Base-by-base conservation (phyloP, 345 rosid species). In the Laguncularia racemosa region DNA sequence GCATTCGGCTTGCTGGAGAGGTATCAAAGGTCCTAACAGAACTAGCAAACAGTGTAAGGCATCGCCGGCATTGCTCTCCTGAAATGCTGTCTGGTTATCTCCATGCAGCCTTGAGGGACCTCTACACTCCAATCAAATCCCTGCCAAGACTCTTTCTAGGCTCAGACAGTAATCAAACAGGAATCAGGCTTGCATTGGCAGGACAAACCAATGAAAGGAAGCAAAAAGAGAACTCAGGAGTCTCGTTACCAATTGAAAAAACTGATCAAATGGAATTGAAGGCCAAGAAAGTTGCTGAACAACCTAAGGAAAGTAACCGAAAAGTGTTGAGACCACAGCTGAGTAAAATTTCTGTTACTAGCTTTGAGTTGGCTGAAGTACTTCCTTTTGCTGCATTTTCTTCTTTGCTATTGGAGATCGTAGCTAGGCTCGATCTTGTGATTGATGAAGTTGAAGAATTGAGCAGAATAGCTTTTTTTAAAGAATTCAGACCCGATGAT, bases 331-430 rank as follows among this genome's bases (percentile, higher is more conserved):
- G 96, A 71, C 88, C 88, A 4, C 95, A 84, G 62, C 38, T 81
- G 70, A 84, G 92, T 48, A 88, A 81, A 68, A 79, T 79, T 2
- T 92, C 82, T 6, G 58, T 85, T 56, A 83, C 84, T 1, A 79
- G 88, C 38, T 72, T 88, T 0, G 90, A 88, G 50, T 88, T 88
- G 67, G 81, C 88, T 3, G 96, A 85, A 57, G 96, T 93, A 15
- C 84, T 88, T 21, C 96, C 96, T 0, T 85, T 88, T n/a, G 93
- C 96, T 4, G 90, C 93, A 21, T 88, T 88, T 52, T 93, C 93
- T 3, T 81, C 93, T 16, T 55, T 83, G 73, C 73, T 88, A 3
- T 81, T 88, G 62, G 93, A 88, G 56, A 71, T 79, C 15, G 93
- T 85, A 28, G 93, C 88, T 5, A 76, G 84, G 78, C 84, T 88